Percentiles rank a stretch among this genome's conserved stretches.
These are phyloP conservation scores for Brassica incana DNA, from an alignment of 345 rosid genomes.

Conservation along the genomic window DNA sequence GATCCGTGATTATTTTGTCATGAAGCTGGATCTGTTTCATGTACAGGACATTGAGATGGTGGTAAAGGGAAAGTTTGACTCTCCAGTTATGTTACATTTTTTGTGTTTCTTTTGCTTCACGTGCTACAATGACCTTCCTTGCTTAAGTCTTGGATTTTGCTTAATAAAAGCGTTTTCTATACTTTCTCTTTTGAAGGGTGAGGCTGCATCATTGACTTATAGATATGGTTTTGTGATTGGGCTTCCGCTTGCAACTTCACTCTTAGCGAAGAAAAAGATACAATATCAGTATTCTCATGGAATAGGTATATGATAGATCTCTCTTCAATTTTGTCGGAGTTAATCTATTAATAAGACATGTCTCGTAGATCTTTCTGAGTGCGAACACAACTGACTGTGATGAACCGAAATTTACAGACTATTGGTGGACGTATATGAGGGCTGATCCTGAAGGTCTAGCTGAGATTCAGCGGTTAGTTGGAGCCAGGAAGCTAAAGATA, in stretches of 20 bases:
- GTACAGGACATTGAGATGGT: slow-evolving; percentile 76
- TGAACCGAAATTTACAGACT: slow-evolving; percentile 45
- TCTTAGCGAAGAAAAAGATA: slow-evolving; percentile 69
- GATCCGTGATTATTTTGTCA: background rate
- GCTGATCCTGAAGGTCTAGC: slow-evolving; percentile 85
- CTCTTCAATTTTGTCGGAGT: too few relatives aligned
- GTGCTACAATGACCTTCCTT: background rate
- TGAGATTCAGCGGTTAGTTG: slow-evolving; percentile 69
- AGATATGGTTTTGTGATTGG: slow-evolving; percentile 76
- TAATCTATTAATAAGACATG: background rate
- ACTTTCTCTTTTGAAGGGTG: slow-evolving; percentile 56
- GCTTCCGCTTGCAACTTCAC: slow-evolving; percentile 77
- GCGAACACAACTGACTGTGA: background rate
- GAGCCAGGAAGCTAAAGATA: slow-evolving; percentile 69
- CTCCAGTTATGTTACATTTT: slow-evolving; percentile 56
- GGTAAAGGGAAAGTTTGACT: slow-evolving; percentile 78
- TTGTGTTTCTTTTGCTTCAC: background rate
- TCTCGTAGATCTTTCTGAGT: too few relatives aligned
- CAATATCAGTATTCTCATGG: slow-evolving; percentile 79
- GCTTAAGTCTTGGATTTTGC: slow-evolving; percentile 3
- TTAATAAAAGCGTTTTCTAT: background rate
- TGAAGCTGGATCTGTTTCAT: slow-evolving; percentile 23
- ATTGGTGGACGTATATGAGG: slow-evolving; percentile 87
- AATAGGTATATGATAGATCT: slow-evolving; percentile 55
- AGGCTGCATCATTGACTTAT: slow-evolving; percentile 76